phyloP scores from a whole-genome alignment of 73 alveolate species.

The Blepharisma japonicum region DNA sequence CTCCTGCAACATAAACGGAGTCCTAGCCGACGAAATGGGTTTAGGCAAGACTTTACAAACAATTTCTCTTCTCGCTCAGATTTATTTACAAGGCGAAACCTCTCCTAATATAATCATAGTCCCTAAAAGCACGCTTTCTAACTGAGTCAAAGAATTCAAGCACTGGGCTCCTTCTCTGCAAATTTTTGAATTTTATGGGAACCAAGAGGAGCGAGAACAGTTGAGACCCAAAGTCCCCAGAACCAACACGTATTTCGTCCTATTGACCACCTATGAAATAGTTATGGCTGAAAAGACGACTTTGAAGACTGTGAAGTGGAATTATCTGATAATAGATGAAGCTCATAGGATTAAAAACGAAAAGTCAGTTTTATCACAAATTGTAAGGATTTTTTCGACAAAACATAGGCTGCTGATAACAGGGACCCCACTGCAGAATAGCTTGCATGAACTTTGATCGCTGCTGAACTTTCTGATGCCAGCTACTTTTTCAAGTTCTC shows the following conservation, averaged over 20 bases:
- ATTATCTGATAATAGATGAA: constrained; percentile 89
- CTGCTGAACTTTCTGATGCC: constrained; percentile 84
- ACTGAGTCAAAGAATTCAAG: constrained; percentile 88
- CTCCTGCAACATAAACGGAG: constrained; percentile 78
- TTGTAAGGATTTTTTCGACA: constrained; percentile 62
- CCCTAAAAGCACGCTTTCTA: constrained; percentile 85
- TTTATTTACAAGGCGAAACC: constrained; percentile 55
- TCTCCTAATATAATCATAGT: constrained; percentile 83
- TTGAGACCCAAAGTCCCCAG: constrained; percentile 43
- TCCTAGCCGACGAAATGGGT: constrained; percentile 99
- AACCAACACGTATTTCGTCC: constrained; percentile 63
- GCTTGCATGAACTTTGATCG: constrained; percentile 80
- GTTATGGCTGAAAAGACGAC: constrained; percentile 68
- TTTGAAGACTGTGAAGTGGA: constrained; percentile 71
- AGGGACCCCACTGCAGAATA: constrained; percentile 96
- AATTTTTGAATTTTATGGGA: constrained; percentile 72
- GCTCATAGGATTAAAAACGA: constrained; percentile 92
- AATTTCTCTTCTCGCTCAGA: constrained; percentile 72
- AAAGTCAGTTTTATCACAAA: constrained; percentile 67
- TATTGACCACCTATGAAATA: constrained; percentile 83
- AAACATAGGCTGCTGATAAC: constrained; percentile 81
- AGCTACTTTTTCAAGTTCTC: constrained; percentile 43
- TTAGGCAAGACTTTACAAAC: constrained; percentile 97
- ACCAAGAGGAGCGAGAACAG: constrained; percentile 68
- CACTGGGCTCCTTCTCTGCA: constrained; percentile 85